A percentile compares a stretch with the other conserved stretches of the same genome.
These are phyloP conservation scores for Ligustrum vulgare DNA, from an alignment of 257 asterid genomes.

Conservation along the genomic window DNA sequence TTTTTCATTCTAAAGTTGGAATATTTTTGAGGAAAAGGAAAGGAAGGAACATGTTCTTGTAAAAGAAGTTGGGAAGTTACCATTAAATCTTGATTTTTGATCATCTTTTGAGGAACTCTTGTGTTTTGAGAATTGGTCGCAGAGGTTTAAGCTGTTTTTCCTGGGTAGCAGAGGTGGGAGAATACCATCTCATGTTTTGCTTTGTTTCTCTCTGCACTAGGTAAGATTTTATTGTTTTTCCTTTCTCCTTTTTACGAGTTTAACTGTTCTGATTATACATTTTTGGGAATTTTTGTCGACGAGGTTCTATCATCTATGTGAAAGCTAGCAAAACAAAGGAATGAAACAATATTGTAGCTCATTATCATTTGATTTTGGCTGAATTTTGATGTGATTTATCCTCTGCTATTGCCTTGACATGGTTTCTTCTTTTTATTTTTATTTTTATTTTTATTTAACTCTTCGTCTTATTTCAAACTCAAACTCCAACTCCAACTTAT, in stretches of 20 bases:
- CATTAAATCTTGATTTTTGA: not conserved
- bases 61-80: not conserved
- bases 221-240: constrained; percentile 15
- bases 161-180: constrained; percentile 17
- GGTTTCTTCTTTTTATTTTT: not conserved
- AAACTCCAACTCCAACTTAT: not conserved
- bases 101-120: not conserved
- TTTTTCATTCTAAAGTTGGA: not conserved
- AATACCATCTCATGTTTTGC: constrained; percentile 11
- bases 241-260: not conserved
- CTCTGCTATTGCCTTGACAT: not conserved
- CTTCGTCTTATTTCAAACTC: not conserved
- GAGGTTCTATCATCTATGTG: not conserved
- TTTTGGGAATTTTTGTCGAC: not conserved
- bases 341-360: not conserved
- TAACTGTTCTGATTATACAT: constrained; percentile 9
- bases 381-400: not conserved
- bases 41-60: not conserved
- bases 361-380: constrained; percentile 2
- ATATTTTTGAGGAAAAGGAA: not conserved
- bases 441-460: too few species aligned
- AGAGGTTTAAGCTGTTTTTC: constrained; percentile 10
- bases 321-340: constrained; percentile 4
- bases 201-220: constrained; percentile 9
- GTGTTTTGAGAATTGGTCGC: not conserved